These are phyloP conservation scores for Clausena lansium DNA, from an alignment of 345 rosid genomes.

Conservation along the genomic window DNA sequence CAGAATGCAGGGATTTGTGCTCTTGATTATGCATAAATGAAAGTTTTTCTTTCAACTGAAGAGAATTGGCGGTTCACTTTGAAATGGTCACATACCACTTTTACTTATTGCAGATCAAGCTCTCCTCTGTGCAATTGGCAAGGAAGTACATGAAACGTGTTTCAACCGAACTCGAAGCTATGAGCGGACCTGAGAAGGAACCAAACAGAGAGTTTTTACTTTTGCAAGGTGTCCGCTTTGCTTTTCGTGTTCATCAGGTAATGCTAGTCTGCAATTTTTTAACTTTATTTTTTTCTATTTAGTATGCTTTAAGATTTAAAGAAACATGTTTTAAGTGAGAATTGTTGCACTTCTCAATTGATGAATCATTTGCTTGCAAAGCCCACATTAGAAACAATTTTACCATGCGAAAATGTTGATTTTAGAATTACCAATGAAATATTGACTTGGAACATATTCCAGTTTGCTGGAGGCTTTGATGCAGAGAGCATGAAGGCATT, in stretches of 20 bases:
- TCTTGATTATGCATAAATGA: background rate
- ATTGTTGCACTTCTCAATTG: background rate
- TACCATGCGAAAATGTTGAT: background rate
- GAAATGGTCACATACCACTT: background rate
- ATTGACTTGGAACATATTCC: conserved; percentile 18
- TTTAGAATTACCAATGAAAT: background rate
- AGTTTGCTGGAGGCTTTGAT: conserved; percentile 99
- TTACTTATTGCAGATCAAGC: conserved; percentile 70
- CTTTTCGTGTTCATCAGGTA: conserved; percentile 98
- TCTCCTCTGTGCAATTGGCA: conserved; percentile 90
- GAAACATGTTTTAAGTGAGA: background rate
- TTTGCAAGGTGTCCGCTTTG: conserved; percentile 93
- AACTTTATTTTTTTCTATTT: background rate
- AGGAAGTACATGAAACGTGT: conserved; percentile 97
- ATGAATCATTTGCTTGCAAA: background rate
- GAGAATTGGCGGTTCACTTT: background rate
- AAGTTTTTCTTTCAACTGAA: background rate
- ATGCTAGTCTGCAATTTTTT: background rate
- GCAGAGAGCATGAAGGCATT: conserved; percentile 99
- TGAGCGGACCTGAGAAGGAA: conserved; percentile 79
- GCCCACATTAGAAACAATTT: background rate
- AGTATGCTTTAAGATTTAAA: background rate
- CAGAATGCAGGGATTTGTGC: background rate
- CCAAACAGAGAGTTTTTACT: conserved; percentile 91
- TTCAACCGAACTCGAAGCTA: conserved; percentile 74